These are phyloP conservation scores for Cutaneotrichosporon spelunceum DNA, from an alignment of 1,284 basidiomycete species.

Conservation along the genomic window DNA sequence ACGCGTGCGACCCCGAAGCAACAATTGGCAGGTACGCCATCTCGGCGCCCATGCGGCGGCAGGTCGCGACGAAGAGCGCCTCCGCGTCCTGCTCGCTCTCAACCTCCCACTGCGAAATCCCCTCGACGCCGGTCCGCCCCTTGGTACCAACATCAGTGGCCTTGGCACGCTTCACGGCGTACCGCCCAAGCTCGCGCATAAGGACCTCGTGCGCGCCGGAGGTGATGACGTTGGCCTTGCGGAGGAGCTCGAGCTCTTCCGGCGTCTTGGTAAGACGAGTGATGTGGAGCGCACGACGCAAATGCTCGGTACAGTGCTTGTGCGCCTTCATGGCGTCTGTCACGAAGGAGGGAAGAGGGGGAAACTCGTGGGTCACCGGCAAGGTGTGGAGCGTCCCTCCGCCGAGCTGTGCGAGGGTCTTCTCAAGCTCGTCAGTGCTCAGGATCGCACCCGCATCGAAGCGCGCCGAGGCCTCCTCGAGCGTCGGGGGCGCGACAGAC, in stretches of 20 bases:
- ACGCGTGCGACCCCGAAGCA: slow-evolving; percentile 74
- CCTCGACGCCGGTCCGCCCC: slow-evolving; percentile 58
- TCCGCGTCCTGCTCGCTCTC: slow-evolving; percentile 87
- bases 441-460: slow-evolving; percentile 63
- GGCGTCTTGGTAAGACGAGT: slow-evolving; percentile 73
- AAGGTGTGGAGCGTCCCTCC: slow-evolving; percentile 45
- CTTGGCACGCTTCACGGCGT: slow-evolving; percentile 56
- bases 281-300: slow-evolving; percentile 69
- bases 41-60: slow-evolving; percentile 72
- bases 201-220: slow-evolving; percentile 81
- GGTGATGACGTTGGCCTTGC: slow-evolving; percentile 75
- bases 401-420: slow-evolving; percentile 19
- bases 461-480: slow-evolving; percentile 58
- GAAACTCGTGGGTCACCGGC: slow-evolving; percentile 58
- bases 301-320: slow-evolving; percentile 55
- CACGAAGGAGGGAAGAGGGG: slow-evolving; percentile 60
- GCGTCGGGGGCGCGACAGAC: slow-evolving; percentile 74
- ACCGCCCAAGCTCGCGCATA: slow-evolving; percentile 80
- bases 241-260: slow-evolving; percentile 69
- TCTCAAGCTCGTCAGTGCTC: slow-evolving; percentile 55
- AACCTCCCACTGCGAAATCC: slow-evolving; percentile 76
- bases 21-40: slow-evolving; percentile 88
- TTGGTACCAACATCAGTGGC: slow-evolving; percentile 29
- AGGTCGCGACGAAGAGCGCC: slow-evolving; percentile 82
- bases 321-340: not conserved